Conservation (phyloP, 192 early-diverging fungal genomes). For the Pilobolus umbonatus region DNA sequence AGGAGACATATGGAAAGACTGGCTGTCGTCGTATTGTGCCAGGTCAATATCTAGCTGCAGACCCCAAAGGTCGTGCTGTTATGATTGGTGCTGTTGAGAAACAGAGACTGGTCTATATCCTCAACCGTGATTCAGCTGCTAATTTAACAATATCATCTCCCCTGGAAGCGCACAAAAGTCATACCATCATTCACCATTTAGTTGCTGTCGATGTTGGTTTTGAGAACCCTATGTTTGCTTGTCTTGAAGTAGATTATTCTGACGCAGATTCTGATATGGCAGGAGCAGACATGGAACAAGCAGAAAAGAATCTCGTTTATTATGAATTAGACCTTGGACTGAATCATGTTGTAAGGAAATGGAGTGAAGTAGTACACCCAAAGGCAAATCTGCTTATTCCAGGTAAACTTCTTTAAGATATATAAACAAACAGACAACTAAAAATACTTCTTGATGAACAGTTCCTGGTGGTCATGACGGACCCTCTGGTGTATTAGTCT, state of each 20-base stretch:
- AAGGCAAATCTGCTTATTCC: slow-evolving; percentile 80
- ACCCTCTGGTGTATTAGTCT: slow-evolving; percentile 95
- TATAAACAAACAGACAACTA: neutral
- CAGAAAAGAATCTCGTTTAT: slow-evolving; percentile 83
- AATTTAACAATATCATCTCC: slow-evolving; percentile 90
- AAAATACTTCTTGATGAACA: slow-evolving; percentile 5
- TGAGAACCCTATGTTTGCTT: slow-evolving; percentile 98
- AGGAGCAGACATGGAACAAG: slow-evolving; percentile 61
- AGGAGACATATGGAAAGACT: slow-evolving; percentile 92
- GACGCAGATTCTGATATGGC: slow-evolving; percentile 77
- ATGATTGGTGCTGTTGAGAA: slow-evolving; percentile 94
- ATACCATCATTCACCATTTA: slow-evolving; percentile 71
- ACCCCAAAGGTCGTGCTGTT: slow-evolving; percentile 94
- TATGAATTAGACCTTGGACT: slow-evolving; percentile 98
- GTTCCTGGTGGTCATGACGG: slow-evolving; percentile 89
- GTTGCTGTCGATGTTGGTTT: slow-evolving; percentile 96
- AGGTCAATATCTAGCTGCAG: slow-evolving; percentile 92
- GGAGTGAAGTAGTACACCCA: slow-evolving; percentile 77
- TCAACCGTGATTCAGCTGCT: slow-evolving; percentile 86
- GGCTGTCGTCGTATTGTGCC: slow-evolving; percentile 87
- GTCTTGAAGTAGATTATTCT: slow-evolving; percentile 80
- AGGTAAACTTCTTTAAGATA: slow-evolving; percentile 28
- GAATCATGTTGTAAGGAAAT: slow-evolving; percentile 97
- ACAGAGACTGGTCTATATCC: slow-evolving; percentile 93
- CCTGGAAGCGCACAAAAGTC: slow-evolving; percentile 84